These are phyloP conservation scores for Lactarius quietus DNA, from an alignment of 768 basidiomycete species.

Conservation along the genomic window DNA sequence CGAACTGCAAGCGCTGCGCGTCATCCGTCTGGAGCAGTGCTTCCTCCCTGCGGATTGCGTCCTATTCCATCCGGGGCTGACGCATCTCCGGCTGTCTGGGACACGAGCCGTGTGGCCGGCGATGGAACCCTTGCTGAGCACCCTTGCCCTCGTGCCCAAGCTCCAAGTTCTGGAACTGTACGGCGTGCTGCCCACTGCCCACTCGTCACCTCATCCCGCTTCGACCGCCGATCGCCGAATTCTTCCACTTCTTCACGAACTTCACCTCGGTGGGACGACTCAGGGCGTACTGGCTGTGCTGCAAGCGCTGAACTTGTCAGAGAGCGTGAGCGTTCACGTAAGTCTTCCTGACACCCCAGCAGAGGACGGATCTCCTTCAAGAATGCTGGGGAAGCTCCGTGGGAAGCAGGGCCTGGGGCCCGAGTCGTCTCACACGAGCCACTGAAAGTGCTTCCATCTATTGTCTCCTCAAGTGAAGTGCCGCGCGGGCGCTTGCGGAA, in stretches of 20 bases:
- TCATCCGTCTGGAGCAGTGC: slow-evolving; percentile 9
- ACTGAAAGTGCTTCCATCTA: neutral
- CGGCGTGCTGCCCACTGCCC: slow-evolving; percentile 1
- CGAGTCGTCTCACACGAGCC: neutral
- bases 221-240: neutral
- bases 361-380: slow-evolving; percentile 1
- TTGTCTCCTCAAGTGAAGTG: neutral
- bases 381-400: slow-evolving; percentile 7
- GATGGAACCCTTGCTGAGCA: slow-evolving; percentile 7
- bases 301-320: neutral
- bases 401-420: neutral
- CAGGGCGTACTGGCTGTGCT: slow-evolving; percentile 9
- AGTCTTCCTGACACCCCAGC: neutral
- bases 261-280: slow-evolving; percentile 5
- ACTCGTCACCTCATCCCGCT: neutral
- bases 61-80: slow-evolving; percentile 8
- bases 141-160: slow-evolving; percentile 6
- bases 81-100: slow-evolving; percentile 14
- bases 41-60: neutral
- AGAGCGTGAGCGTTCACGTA: slow-evolving; percentile 6
- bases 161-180: slow-evolving; percentile 14
- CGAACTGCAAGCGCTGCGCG: slow-evolving; percentile 1
- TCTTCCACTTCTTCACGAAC: slow-evolving; percentile 7
- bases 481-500: neutral
- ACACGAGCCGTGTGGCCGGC: slow-evolving; percentile 2